These are phyloP conservation scores for Aspergillus fijiensis DNA, from an alignment of 2,329 filamentous ascomycete genomes.

Conservation along the genomic window DNA sequence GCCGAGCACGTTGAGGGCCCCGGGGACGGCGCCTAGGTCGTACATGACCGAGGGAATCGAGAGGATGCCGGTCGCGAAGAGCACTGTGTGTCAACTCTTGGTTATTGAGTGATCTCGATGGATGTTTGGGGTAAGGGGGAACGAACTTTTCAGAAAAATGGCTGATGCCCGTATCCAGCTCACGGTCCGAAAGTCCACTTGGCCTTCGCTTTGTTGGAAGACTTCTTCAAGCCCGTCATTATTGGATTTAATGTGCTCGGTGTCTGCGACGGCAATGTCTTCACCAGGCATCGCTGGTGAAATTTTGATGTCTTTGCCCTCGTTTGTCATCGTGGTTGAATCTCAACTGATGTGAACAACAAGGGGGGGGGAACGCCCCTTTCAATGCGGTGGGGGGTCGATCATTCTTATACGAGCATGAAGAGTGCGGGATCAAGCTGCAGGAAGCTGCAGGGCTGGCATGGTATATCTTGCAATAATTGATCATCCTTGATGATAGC, in stretches of 20 bases:
- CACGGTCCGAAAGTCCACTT: conserved; percentile 56
- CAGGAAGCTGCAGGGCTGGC: not conserved
- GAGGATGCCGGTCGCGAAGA: conserved; percentile 27
- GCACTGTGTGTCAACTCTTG: conserved; percentile 1
- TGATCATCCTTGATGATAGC: not conserved
- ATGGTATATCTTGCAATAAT: not conserved
- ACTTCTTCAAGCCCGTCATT: conserved; percentile 41
- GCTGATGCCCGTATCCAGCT: conserved; percentile 53
- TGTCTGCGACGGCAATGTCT: conserved; percentile 25
- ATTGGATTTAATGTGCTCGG: conserved; percentile 24
- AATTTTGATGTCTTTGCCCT: conserved; percentile 14
- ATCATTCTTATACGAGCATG: not conserved
- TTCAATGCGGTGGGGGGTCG: not conserved
- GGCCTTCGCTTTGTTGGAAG: conserved; percentile 50
- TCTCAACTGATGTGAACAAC: not conserved
- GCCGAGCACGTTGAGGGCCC: conserved; percentile 18
- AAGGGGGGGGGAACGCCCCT: not conserved
- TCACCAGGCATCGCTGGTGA: conserved; percentile 11
- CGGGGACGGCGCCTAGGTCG: conserved; percentile 18
- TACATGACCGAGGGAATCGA: conserved; percentile 22
- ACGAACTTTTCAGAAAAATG: conserved; percentile 52
- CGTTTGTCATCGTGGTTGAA: conserved; percentile 4
- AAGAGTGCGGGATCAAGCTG: not conserved
- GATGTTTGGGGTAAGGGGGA: not conserved
- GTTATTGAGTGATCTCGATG: too few relatives aligned